phyloP scores from a whole-genome alignment of 495 filamentous ascomycete genomes.

The Podospora australis region DNA sequence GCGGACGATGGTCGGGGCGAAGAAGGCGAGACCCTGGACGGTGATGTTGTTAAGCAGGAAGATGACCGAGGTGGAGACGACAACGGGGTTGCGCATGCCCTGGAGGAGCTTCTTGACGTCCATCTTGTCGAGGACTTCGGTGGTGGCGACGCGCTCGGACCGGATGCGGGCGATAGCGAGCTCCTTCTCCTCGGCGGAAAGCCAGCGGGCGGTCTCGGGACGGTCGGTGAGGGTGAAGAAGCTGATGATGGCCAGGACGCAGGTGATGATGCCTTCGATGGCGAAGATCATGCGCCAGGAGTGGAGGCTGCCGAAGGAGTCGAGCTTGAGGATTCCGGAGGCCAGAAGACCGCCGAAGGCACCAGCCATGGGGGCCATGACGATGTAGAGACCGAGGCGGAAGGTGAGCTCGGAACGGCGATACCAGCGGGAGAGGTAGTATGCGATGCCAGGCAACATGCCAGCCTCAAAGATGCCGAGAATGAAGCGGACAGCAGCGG shows the following conservation, averaged over 20 bases:
- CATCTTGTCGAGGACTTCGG: conserved; percentile 60
- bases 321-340: conserved; percentile 51
- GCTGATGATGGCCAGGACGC: conserved; percentile 46
- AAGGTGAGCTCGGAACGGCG: conserved; percentile 60
- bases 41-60: conserved; percentile 71
- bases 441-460: conserved; percentile 66
- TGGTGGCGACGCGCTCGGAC: conserved; percentile 59
- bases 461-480: conserved; percentile 65
- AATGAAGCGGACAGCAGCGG: conserved; percentile 43
- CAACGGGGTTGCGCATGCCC: conserved; percentile 25
- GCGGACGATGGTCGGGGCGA: conserved; percentile 62
- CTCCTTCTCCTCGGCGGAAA: conserved; percentile 50
- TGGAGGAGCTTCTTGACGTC: conserved; percentile 49
- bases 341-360: conserved; percentile 67
- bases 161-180: conserved; percentile 49
- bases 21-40: conserved; percentile 70
- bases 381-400: conserved; percentile 67
- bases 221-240: conserved; percentile 54
- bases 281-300: conserved; percentile 64
- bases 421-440: conserved; percentile 69
- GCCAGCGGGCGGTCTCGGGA: conserved; percentile 52
- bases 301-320: conserved; percentile 40
- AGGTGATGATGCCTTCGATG: conserved; percentile 59
- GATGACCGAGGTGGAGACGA: conserved; percentile 50
- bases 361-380: conserved; percentile 62